Evolutionary conservation across 495 filamentous ascomycete species (phyloP).

Genomic region (Penicillium ochrochloron): DNA sequence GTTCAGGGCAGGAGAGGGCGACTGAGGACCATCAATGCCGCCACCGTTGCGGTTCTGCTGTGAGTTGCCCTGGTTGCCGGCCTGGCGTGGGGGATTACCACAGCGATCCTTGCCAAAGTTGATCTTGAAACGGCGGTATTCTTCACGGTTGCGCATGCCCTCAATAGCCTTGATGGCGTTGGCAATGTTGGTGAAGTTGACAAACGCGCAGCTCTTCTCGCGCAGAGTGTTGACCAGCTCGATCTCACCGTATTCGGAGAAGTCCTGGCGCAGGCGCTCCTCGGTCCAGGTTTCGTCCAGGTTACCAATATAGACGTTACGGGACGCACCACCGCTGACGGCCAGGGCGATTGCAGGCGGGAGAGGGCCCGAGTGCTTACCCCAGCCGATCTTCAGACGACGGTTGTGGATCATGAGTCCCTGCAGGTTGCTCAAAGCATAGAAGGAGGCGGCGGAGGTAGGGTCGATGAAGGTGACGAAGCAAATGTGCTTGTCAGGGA

Average conservation of each 20-base stretch:
- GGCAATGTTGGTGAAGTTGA: constrained; percentile 99
- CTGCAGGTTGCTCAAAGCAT: constrained; percentile 94
- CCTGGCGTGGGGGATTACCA: constrained; percentile 92
- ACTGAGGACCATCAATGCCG: constrained; percentile 65
- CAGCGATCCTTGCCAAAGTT: constrained; percentile 99
- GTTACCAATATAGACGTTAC: constrained; percentile 98
- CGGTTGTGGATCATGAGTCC: constrained; percentile 99
- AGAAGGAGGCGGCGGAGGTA: constrained; percentile 96
- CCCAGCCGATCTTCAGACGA: constrained; percentile 97
- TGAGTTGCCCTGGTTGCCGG: constrained; percentile 51
- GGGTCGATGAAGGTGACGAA: constrained; percentile 99
- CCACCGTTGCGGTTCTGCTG: constrained; percentile 61
- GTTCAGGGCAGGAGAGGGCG: constrained; percentile 57
- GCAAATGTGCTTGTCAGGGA: constrained; percentile 99
- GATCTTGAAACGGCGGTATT: constrained; percentile 98
- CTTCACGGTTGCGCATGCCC: constrained; percentile 88
- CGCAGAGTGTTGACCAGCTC: constrained; percentile 95
- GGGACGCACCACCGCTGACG: constrained; percentile 89
- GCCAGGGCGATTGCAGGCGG: constrained; percentile 95
- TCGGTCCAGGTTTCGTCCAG: constrained; percentile 96
- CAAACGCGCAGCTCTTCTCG: constrained; percentile 99
- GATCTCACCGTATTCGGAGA: constrained; percentile 97
- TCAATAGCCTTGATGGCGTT: constrained; percentile 99
- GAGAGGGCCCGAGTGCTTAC: constrained; percentile 96
- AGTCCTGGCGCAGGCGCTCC: constrained; percentile 93